Base-by-base conservation (phyloP, 305 asterid species). In the Striga hermonthica region DNA sequence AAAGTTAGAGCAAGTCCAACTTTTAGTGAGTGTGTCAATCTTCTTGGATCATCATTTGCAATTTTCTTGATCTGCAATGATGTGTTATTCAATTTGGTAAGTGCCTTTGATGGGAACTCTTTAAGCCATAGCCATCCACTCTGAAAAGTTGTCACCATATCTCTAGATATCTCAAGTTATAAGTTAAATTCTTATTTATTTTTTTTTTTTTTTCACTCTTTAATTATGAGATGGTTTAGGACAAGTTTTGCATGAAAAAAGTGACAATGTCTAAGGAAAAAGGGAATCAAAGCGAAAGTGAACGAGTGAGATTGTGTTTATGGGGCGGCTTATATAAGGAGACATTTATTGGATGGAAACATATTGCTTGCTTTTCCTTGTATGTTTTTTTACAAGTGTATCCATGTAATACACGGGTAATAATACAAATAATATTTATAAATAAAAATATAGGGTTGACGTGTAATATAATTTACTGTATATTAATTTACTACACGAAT, bases 21-120 rank as follows among this genome's bases (percentile, higher is more conserved):
- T 84, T 86, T 89, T 10, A 89, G 63, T 4, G 96, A 89, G 64
- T 89, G 96, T 50, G 81, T 78, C 72, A 83, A 79, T 72, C 82
- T 83, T 72, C 96, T 86, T 0, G 95, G 93, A 60, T 89, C 96
- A 37, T 89, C 96, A 40, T 61, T 66, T 6, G 83, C 93, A 1
- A 76, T 65, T 64, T 74, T 79, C 65, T 65, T 80, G 7, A 74
- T 61, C 16, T 74, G 79, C 49, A 41, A 44, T 6, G 72, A 79
- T 55, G 73, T 54, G 9, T 47, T 83, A 16, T 53, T 74, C 14
- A 81, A 4, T 62, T 79, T 76, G 1, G 68, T 40, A 61, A 75
- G 7, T 22, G 31, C 54, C 14, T 58, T 81, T 40, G 62, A 2
- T 13, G 45, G 16, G 37, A 82, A 41, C 22, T 54, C 78, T 70